Evolutionary conservation across 2,329 filamentous ascomycete genomes (phyloP).

Genomic region (Stemphylium beticola): DNA sequence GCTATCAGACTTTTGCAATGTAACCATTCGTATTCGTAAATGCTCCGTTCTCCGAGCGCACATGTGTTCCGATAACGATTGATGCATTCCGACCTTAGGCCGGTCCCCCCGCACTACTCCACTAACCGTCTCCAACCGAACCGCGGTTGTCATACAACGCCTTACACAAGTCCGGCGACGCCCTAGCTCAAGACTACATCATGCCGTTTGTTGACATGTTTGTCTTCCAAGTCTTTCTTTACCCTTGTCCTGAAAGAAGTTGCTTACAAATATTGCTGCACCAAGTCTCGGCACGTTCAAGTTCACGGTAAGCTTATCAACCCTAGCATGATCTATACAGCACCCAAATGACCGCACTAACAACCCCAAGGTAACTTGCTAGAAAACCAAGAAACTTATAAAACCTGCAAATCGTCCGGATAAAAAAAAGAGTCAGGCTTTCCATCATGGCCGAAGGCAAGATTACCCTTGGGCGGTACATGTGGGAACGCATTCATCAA

Average conservation of each 20-base stretch:
- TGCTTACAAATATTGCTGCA: neutral
- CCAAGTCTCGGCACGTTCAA: neutral
- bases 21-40: neutral
- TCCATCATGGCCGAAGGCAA: constrained; percentile 23
- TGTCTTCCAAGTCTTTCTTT: neutral
- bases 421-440: neutral
- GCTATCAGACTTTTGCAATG: neutral
- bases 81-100: constrained; percentile 12
- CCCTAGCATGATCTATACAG: neutral
- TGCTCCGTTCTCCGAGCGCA: neutral
- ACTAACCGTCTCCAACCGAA: constrained; percentile 27
- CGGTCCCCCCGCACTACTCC: constrained; percentile 14
- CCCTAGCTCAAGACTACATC: constrained; percentile 15
- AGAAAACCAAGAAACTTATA: neutral
- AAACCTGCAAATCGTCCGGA: neutral
- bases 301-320: constrained; percentile 3
- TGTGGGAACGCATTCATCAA: constrained; percentile 53
- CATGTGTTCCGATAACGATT: constrained; percentile 3
- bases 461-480: constrained; percentile 51
- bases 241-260: neutral
- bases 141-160: constrained; percentile 21
- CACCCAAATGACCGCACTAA: neutral
- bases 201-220: neutral
- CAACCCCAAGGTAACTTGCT: neutral
- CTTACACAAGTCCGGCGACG: constrained; percentile 12